Conservation (phyloP, 805 yeast species). For the Ascoidea rubescens region DNA sequence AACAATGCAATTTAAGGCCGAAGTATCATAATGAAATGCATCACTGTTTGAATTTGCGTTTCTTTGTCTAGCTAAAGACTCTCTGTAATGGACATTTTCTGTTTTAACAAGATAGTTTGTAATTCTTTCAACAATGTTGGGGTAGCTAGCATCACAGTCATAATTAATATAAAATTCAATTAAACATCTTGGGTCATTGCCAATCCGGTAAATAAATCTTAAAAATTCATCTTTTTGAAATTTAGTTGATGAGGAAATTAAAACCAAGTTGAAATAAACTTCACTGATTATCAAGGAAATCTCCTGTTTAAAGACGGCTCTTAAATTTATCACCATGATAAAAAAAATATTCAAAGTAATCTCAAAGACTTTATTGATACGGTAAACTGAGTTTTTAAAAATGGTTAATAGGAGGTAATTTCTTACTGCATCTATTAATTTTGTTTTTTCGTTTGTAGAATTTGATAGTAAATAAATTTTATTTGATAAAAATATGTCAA, state of each 20-base stretch:
- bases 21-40: constrained; percentile 20
- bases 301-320: constrained; percentile 83
- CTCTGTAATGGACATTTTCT: constrained; percentile 12
- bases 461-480: constrained; percentile 37
- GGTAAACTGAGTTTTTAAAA: constrained; percentile 86
- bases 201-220: constrained; percentile 64
- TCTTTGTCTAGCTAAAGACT: constrained; percentile 1
- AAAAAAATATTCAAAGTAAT: constrained; percentile 87
- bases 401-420: constrained; percentile 74
- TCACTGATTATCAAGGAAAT: constrained; percentile 89
- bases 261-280: constrained; percentile 87
- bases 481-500: constrained; percentile 59
- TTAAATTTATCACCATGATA: constrained; percentile 68
- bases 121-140: constrained; percentile 75
- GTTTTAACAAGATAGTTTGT: constrained; percentile 62
- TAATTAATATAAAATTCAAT: constrained; percentile 90
- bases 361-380: constrained; percentile 84
- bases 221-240: constrained; percentile 87
- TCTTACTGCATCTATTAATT: constrained; percentile 66
- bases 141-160: constrained; percentile 75
- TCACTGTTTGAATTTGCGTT: constrained; percentile 22
- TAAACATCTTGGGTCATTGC: constrained; percentile 79
- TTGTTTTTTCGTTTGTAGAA: constrained; percentile 37
- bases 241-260: constrained; percentile 78
- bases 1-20: constrained; percentile 67